These are phyloP conservation scores for Aspergillus sparsus DNA, from an alignment of 495 filamentous ascomycete genomes.

Conservation along the genomic window DNA sequence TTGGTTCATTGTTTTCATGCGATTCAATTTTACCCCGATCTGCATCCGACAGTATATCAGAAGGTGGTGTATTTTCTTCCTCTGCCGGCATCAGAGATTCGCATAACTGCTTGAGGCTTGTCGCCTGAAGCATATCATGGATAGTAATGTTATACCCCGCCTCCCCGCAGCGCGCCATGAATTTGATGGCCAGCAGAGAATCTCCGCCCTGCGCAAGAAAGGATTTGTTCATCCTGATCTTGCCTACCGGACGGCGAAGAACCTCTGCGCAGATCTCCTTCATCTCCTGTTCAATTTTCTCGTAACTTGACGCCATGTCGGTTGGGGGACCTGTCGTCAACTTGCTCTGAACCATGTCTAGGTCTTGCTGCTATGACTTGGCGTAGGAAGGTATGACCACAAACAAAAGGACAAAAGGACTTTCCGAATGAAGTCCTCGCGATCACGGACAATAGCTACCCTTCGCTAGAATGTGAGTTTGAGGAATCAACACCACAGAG, in stretches of 20 bases:
- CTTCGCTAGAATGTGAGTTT: too few species aligned
- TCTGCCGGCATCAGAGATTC: conserved; percentile 5
- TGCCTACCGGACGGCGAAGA: conserved; percentile 17
- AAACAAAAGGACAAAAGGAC: neutral
- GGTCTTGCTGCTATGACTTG: conserved; percentile 3
- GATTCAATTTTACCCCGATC: neutral
- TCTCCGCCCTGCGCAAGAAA: conserved; percentile 19
- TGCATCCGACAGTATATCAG: neutral
- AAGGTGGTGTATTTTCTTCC: neutral
- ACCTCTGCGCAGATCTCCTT: conserved; percentile 19
- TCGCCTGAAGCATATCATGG: conserved; percentile 15
- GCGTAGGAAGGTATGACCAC: neutral
- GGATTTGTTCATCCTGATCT: conserved; percentile 18
- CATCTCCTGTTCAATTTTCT: conserved; percentile 10
- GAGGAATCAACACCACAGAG: too few species aligned
- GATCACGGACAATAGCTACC: too few species aligned
- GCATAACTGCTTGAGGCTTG: conserved; percentile 10
- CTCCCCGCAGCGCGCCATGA: conserved; percentile 19
- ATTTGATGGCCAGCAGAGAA: conserved; percentile 16
- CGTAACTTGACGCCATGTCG: conserved; percentile 1
- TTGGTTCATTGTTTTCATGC: neutral
- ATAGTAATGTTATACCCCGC: conserved; percentile 21
- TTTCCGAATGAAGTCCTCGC: too few species aligned
- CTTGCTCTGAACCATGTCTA: conserved; percentile 7
- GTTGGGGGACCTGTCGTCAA: neutral